A percentile compares a stretch with the other conserved stretches of the same genome.
These are phyloP conservation scores for Apostasia shenzhenica DNA, from an alignment of 106 monocot genomes.

Conservation along the genomic window DNA sequence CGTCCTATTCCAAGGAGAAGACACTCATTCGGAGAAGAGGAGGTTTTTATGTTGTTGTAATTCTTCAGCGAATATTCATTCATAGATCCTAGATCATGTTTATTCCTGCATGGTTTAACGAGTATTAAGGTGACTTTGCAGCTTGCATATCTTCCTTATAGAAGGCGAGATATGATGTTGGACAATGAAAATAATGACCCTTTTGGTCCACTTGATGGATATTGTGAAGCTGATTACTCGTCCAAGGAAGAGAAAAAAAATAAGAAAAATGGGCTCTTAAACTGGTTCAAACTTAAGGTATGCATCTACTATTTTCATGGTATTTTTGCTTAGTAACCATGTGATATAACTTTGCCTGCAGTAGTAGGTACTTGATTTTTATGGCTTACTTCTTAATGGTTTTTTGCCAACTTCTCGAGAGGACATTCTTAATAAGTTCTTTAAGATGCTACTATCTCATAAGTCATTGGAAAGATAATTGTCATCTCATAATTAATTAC, in stretches of 20 bases:
- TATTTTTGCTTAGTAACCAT: background rate
- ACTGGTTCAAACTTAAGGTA: conserved; percentile 96
- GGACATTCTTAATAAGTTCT: too few species aligned
- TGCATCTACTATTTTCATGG: conserved; percentile 4
- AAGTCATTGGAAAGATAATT: too few species aligned
- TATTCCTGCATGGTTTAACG: background rate
- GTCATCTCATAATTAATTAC: too few species aligned
- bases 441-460: too few species aligned
- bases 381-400: too few species aligned
- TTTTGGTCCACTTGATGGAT: conserved; percentile 46
- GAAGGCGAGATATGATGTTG: conserved; percentile 73
- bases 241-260: conserved; percentile 80
- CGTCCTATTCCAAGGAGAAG: conserved; percentile 71
- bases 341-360: background rate
- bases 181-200: conserved; percentile 63
- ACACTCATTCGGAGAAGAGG: conserved; percentile 98
- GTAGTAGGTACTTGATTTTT: background rate
- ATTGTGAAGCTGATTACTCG: conserved; percentile 49
- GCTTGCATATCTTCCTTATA: conserved; percentile 94
- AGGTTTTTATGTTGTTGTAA: conserved; percentile 25
- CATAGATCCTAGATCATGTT: background rate
- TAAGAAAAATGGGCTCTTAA: conserved; percentile 73
- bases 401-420: too few species aligned
- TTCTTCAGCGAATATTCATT: background rate
- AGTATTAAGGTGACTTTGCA: conserved; percentile 20